Conservation (phyloP, 73 alveolate species). For the Urostyla sp. region DNA sequence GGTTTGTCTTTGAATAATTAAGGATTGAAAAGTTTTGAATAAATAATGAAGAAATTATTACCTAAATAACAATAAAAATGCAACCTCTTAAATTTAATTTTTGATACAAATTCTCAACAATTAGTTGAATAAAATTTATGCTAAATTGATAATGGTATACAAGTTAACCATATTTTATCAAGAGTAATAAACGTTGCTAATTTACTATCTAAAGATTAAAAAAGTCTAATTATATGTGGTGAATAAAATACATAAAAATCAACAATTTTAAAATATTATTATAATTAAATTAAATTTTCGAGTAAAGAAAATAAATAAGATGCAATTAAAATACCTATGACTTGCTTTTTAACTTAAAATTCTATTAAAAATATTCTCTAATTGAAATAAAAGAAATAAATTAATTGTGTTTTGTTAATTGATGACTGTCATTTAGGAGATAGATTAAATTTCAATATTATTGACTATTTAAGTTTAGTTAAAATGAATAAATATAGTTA, state of each 20-base stretch:
- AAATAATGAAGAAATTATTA: too few species aligned
- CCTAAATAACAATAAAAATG: too few species aligned
- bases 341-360: constrained; percentile 8
- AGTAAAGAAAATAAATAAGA: background rate
- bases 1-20: too few species aligned
- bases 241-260: constrained; percentile 13
- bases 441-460: background rate
- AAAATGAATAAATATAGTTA: background rate
- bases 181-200: constrained; percentile 13
- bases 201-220: constrained; percentile 7
- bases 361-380: background rate
- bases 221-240: background rate
- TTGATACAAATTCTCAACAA: too few species aligned
- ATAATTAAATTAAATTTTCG: background rate
- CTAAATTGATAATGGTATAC: constrained; percentile 9
- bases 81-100: too few species aligned
- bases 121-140: too few species aligned
- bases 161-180: background rate
- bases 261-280: constrained; percentile 11
- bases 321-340: constrained; percentile 9
- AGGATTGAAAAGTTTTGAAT: too few species aligned
- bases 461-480: background rate
- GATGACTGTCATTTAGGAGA: constrained; percentile 6
- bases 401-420: background rate
- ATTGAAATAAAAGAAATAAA: background rate